Base-by-base conservation (phyloP, 805 yeast species). In the Lipomyces lipofer region DNA sequence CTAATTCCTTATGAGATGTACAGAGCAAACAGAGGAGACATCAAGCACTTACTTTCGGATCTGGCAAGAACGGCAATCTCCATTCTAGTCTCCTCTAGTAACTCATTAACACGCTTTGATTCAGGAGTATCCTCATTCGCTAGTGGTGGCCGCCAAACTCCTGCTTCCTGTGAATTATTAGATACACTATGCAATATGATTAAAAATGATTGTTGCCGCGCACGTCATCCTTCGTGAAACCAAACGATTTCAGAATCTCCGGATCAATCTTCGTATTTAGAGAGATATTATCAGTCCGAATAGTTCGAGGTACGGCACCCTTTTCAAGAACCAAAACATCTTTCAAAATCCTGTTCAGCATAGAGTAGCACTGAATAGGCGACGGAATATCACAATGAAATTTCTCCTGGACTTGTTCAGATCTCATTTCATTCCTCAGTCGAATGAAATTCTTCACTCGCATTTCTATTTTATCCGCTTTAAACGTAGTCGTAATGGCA, bases 221-320 rank as follows among this genome's bases (percentile, higher is more conserved):
- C 13, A 24, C 46, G 28, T 38, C 27, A 39, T 56, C 54, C n/a
- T 49, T 50, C 2, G 25, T 49, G 33, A 57, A 57, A 8, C 32
- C 36, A 25, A 55, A 57, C 3, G 19, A 27, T 7, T 8, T 66
- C 19, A 89, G 70, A 48, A 86, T 69, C 0, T 71, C 67, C 1
- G 85, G 75, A 58, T 85, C 82, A 4, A 87, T 67, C 52, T 80
- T 80, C 2, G 86, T 72, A 58, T 79, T 82, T 53, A 86, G 69
- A 1, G 77, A 71, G 13, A 80, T 73, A 56, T 78, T 78, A n/a
- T 71, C 67, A 2, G 80, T 67, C 56, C 77, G 74, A 35, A 89
- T 83, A 0, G 85, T 80, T 63, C 80, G 83, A 2, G 74, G 69
- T 9, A 78, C 79, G 4, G 75, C 78, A 2, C 67, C 71, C 1